A percentile compares a stretch with the other conserved stretches of the same genome.
phyloP scores from a whole-genome alignment of 106 monocot genomes.

The Platanthera guangdongensis region DNA sequence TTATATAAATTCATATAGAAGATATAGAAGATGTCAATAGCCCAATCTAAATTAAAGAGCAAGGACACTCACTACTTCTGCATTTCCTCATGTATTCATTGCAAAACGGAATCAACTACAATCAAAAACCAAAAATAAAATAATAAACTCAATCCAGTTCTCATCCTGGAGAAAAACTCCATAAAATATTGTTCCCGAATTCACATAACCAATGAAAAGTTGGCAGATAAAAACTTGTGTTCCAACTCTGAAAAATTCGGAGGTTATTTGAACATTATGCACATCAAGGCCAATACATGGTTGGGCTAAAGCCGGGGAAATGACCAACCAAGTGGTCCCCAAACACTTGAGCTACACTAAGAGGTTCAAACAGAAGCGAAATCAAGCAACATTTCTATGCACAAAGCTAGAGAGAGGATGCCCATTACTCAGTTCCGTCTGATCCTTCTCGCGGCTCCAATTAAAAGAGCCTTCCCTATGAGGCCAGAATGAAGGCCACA shows the following conservation, averaged over 20 bases:
- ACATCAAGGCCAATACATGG: background rate
- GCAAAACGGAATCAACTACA: background rate
- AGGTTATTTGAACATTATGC: background rate
- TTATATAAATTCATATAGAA: no score
- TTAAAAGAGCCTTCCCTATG: constrained; percentile 49
- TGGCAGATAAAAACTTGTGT: background rate
- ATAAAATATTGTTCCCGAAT: background rate
- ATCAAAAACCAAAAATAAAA: background rate
- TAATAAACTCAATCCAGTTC: background rate
- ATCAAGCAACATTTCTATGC: background rate
- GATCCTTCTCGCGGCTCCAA: constrained; percentile 68
- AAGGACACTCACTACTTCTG: no score
- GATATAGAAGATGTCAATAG: no score
- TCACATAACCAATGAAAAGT: background rate
- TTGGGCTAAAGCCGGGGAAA: background rate
- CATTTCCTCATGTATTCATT: no score
- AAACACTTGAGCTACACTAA: background rate
- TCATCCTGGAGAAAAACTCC: background rate
- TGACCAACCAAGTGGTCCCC: background rate
- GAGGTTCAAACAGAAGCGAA: background rate
- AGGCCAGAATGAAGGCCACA: constrained; percentile 64
- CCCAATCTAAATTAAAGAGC: no score
- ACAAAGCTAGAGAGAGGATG: background rate
- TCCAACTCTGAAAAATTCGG: background rate
- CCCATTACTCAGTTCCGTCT: constrained; percentile 24